Percentiles rank a stretch among this genome's conserved stretches.
phyloP scores from a whole-genome alignment of 257 asterid species.

The Voacanga thouarsii region DNA sequence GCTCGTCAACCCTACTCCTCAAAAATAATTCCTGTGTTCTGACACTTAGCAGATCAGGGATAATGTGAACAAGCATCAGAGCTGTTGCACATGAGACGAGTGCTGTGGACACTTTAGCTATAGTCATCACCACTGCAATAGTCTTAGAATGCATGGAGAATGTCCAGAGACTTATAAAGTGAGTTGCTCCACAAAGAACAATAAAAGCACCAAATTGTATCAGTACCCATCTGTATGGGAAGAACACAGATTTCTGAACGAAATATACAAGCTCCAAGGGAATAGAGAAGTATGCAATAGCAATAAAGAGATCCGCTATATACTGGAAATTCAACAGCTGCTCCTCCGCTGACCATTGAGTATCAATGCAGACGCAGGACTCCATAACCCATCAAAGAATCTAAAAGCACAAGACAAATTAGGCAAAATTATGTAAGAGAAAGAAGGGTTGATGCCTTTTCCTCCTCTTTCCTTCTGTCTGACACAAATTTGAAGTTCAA shows the following conservation, averaged over 20 bases:
- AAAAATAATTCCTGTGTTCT: constrained; percentile 54
- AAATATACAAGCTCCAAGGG: constrained; percentile 72
- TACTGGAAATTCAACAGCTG: constrained; percentile 64
- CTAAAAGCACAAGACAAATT: not conserved
- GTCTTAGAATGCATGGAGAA: constrained; percentile 60
- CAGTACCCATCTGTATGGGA: constrained; percentile 76
- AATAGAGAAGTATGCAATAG: constrained; percentile 69
- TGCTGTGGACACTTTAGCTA: constrained; percentile 64
- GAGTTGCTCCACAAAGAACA: constrained; percentile 75
- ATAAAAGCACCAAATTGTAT: constrained; percentile 76
- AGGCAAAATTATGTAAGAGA: not conserved
- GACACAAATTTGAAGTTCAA: not conserved
- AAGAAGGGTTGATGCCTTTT: not conserved
- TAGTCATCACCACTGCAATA: constrained; percentile 57
- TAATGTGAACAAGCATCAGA: constrained; percentile 65
- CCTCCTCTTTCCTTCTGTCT: not conserved
- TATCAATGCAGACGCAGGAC: constrained; percentile 62
- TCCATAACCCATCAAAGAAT: constrained; percentile 33
- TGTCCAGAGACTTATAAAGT: constrained; percentile 66
- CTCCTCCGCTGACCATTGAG: constrained; percentile 64
- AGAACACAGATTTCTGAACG: constrained; percentile 58
- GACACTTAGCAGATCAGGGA: constrained; percentile 67
- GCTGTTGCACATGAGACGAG: constrained; percentile 69
- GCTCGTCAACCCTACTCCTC: constrained; percentile 62
- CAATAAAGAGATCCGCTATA: constrained; percentile 64